phyloP scores from a whole-genome alignment of 257 asterid genomes.

The Fraxinus anomala region DNA sequence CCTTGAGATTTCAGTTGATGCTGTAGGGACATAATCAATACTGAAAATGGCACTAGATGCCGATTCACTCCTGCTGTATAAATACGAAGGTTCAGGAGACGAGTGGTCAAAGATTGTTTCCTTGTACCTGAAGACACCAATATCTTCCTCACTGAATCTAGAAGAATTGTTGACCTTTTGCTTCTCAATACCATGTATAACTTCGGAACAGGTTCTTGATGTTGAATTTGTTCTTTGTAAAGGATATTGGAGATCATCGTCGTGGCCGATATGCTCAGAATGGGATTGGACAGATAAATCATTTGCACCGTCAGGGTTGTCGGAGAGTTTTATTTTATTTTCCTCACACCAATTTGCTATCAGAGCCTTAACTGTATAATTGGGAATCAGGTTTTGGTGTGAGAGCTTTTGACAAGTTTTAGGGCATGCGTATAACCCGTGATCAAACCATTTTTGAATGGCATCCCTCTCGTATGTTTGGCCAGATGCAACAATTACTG shows the following conservation, averaged over 20 bases:
- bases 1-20: slow-evolving; percentile 54
- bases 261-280: slow-evolving; percentile 27
- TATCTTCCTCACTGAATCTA: slow-evolving; percentile 36
- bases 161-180: slow-evolving; percentile 30
- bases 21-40: slow-evolving; percentile 56
- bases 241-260: slow-evolving; percentile 33
- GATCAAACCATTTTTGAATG: slow-evolving; percentile 83
- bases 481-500: slow-evolving; percentile 93
- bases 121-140: slow-evolving; percentile 38
- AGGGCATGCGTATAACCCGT: slow-evolving; percentile 74
- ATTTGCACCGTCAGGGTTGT: slow-evolving; percentile 27
- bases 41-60: slow-evolving; percentile 82
- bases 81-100: slow-evolving; percentile 71
- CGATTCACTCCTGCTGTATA: slow-evolving; percentile 90
- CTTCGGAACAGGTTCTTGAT: slow-evolving; percentile 37
- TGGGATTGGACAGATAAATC: slow-evolving; percentile 21
- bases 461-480: slow-evolving; percentile 79
- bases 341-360: slow-evolving; percentile 69
- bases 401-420: slow-evolving; percentile 56
- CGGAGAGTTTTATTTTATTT: slow-evolving; percentile 44
- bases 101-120: slow-evolving; percentile 46
- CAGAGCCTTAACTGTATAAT: slow-evolving; percentile 76
- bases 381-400: slow-evolving; percentile 66
- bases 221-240: slow-evolving; percentile 36
- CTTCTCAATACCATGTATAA: slow-evolving; percentile 30